Conservation (phyloP, 148 eudicot species). For the Arbutus unedo region DNA sequence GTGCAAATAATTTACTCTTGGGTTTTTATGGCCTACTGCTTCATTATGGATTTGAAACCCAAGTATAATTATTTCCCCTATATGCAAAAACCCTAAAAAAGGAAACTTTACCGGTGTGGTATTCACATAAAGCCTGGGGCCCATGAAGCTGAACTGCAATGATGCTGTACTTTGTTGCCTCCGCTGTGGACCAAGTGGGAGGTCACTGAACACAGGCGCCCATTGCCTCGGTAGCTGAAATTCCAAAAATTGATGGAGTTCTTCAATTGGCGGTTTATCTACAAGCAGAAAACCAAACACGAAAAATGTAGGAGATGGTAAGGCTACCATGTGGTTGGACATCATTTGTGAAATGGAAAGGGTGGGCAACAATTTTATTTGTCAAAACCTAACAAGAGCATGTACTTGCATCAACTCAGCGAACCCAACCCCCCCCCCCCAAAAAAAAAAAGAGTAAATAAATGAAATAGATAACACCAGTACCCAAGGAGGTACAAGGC, state of each 20-base stretch:
- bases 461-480: too few relatives aligned
- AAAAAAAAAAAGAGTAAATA: background rate
- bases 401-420: too few relatives aligned
- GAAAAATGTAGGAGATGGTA: conserved; percentile 5
- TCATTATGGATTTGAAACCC: background rate
- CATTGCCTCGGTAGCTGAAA: conserved; percentile 98
- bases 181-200: conserved; percentile 95
- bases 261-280: conserved; percentile 98
- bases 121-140: conserved; percentile 91
- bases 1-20: background rate
- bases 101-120: conserved; percentile 53
- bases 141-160: conserved; percentile 93
- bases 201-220: conserved; percentile 98
- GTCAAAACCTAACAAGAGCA: background rate
- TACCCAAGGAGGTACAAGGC: background rate
- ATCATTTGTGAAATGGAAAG: background rate
- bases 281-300: conserved; percentile 22
- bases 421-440: background rate
- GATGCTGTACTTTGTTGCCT: conserved; percentile 71
- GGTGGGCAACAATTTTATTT: background rate
- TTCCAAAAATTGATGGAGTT: conserved; percentile 95
- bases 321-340: background rate
- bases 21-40: background rate
- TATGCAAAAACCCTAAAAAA: background rate
- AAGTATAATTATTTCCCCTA: too few relatives aligned